Evolutionary conservation across 768 basidiomycete genomes (phyloP).

Genomic region (Cubamyces lactineus): DNA sequence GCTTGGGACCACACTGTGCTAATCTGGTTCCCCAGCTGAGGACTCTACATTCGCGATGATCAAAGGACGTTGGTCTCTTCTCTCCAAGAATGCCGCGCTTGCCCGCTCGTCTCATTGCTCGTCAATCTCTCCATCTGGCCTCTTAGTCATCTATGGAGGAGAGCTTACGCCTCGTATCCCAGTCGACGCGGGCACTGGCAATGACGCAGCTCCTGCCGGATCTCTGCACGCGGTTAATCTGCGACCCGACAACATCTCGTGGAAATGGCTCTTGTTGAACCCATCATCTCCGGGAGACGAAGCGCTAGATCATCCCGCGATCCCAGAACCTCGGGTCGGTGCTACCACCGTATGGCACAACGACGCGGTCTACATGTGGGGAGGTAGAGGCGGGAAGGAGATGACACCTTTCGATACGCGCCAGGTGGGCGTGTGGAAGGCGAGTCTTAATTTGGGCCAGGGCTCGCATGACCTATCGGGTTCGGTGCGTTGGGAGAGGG

Average conservation of each 20-base stretch:
- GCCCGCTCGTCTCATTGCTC: conserved; percentile 49
- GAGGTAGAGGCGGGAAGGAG: conserved; percentile 46
- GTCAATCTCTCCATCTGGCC: conserved; percentile 33
- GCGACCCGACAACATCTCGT: neutral
- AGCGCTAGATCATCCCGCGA: neutral
- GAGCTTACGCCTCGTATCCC: conserved; percentile 48
- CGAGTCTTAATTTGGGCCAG: conserved; percentile 1
- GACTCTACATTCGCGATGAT: conserved; percentile 20
- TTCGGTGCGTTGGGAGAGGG: conserved; percentile 36
- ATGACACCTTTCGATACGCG: conserved; percentile 40
- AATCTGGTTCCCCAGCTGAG: too few species aligned
- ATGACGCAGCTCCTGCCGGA: conserved; percentile 14
- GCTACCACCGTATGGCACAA: conserved; percentile 20
- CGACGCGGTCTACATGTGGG: conserved; percentile 43
- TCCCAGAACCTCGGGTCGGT: conserved; percentile 34
- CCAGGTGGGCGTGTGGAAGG: conserved; percentile 27
- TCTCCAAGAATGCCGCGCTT: conserved; percentile 25
- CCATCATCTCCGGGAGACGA: conserved; percentile 15
- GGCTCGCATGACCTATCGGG: neutral
- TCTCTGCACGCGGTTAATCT: conserved; percentile 35
- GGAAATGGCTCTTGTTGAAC: conserved; percentile 31
- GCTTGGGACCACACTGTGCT: too few species aligned
- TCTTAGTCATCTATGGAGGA: conserved; percentile 45
- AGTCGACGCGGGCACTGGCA: conserved; percentile 36
- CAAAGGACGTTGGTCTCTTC: conserved; percentile 35